A percentile compares a stretch with the other conserved stretches of the same genome.
Evolutionary conservation across 371 early-diverging fungal species (phyloP).

Genomic region (Zopfochytrium polystomum): DNA sequence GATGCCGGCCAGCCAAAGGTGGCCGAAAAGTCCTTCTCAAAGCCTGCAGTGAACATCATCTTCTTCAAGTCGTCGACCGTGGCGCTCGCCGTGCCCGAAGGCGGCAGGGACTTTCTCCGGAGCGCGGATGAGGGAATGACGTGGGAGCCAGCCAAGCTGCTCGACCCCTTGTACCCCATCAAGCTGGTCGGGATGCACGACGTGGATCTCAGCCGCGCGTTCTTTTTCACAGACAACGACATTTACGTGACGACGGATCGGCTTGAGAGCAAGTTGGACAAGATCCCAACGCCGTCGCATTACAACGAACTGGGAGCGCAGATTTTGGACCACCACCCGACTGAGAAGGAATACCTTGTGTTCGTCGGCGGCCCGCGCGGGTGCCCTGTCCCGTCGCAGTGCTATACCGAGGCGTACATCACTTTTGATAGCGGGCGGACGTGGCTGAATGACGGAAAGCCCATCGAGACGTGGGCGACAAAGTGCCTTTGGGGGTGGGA

Average conservation of each 20-base stretch:
- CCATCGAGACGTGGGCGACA: constrained; percentile 67
- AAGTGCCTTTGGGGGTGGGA: constrained; percentile 77
- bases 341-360: constrained; percentile 71
- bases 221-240: constrained; percentile 63
- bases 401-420: constrained; percentile 70
- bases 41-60: too few relatives aligned
- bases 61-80: constrained; percentile 56
- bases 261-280: constrained; percentile 47
- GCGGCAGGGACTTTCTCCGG: constrained; percentile 22
- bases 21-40: too few relatives aligned
- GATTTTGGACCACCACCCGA: constrained; percentile 78
- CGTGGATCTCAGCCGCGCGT: constrained; percentile 44
- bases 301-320: constrained; percentile 61
- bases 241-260: constrained; percentile 44
- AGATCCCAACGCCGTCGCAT: constrained; percentile 55
- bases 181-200: constrained; percentile 40
- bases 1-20: too few relatives aligned
- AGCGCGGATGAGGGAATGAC: constrained; percentile 39
- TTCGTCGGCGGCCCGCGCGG: constrained; percentile 59
- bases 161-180: constrained; percentile 17
- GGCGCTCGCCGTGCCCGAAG: constrained; percentile 29
- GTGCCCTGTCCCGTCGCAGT: constrained; percentile 44
- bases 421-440: constrained; percentile 66
- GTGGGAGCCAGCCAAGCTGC: constrained; percentile 26
- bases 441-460: constrained; percentile 57